Conservation (phyloP, 768 basidiomycete species). For the Lactifluus rugatus region DNA sequence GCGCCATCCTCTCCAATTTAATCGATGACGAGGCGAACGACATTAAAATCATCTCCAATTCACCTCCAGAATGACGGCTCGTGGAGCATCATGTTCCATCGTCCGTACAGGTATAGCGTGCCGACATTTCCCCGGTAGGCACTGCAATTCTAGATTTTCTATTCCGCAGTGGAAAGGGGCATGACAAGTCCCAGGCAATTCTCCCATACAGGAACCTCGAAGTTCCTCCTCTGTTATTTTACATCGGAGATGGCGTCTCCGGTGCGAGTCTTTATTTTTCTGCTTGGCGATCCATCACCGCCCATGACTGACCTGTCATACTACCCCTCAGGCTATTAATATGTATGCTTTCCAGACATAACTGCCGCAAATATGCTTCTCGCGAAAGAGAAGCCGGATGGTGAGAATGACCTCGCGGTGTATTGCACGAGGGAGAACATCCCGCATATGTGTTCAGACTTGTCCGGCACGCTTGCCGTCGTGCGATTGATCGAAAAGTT, state of each 20-base stretch:
- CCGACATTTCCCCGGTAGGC: neutral
- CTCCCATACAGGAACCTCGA: constrained; percentile 72
- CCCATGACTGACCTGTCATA: neutral
- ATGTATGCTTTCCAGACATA: constrained; percentile 46
- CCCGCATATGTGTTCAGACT: constrained; percentile 69
- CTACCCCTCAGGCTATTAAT: neutral
- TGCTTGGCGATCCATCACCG: neutral
- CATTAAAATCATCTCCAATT: constrained; percentile 93
- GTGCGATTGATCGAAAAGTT: constrained; percentile 56
- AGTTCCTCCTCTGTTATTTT: constrained; percentile 76
- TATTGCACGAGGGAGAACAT: constrained; percentile 79
- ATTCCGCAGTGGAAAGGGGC: constrained; percentile 64
- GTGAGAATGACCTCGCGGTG: constrained; percentile 76
- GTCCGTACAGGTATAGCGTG: constrained; percentile 63
- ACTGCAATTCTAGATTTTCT: neutral
- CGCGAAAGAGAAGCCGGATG: constrained; percentile 69
- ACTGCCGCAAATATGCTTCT: constrained; percentile 90
- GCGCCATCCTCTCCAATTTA: constrained; percentile 78
- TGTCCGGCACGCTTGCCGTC: constrained; percentile 47
- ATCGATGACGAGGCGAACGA: constrained; percentile 61
- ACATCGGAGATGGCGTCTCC: constrained; percentile 97
- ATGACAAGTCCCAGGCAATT: constrained; percentile 95
- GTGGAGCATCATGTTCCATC: constrained; percentile 81
- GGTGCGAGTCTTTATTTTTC: constrained; percentile 38
- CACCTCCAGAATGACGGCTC: constrained; percentile 53